phyloP scores from a whole-genome alignment of 1,139 yeast genomes.

The Meyerozyma guilliermondii region DNA sequence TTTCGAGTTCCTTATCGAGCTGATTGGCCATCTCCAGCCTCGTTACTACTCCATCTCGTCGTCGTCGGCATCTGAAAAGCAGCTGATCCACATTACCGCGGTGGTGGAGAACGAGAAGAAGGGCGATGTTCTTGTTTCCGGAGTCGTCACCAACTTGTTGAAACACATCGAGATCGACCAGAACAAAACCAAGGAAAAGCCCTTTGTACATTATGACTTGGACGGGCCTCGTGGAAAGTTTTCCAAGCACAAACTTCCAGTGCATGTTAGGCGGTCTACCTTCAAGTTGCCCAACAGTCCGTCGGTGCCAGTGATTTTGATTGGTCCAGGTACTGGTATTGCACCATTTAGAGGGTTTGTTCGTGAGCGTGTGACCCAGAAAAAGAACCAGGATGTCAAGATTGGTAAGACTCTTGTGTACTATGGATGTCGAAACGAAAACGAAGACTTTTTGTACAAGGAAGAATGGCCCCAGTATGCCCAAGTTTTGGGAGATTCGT shows the following conservation, averaged over 20 bases:
- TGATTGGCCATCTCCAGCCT: slow-evolving; percentile 78
- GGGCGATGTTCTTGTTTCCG: slow-evolving; percentile 52
- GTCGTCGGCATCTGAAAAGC: slow-evolving; percentile 74
- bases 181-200: slow-evolving; percentile 41
- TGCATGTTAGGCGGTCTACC: slow-evolving; percentile 91
- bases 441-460: slow-evolving; percentile 75
- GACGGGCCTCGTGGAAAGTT: slow-evolving; percentile 76
- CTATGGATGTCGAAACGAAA: slow-evolving; percentile 76
- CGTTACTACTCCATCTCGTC: slow-evolving; percentile 97
- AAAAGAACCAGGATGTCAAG: slow-evolving; percentile 38
- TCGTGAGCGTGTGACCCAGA: slow-evolving; percentile 63
- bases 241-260: slow-evolving; percentile 60
- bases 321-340: slow-evolving; percentile 98
- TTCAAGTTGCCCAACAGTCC: slow-evolving; percentile 92
- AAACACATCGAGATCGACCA: slow-evolving; percentile 66
- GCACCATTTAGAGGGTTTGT: slow-evolving; percentile 96
- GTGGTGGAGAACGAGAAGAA: slow-evolving; percentile 73
- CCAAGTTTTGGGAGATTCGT: slow-evolving; percentile 56
- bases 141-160: slow-evolving; percentile 88
- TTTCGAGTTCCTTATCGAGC: slow-evolving; percentile 77
- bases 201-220: slow-evolving; percentile 61
- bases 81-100: slow-evolving; percentile 77
- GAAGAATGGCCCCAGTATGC: slow-evolving; percentile 82
- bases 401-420: slow-evolving; percentile 75
- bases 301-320: slow-evolving; percentile 76